Percentiles rank a stretch among this genome's conserved stretches.
phyloP scores from a whole-genome alignment of 2,329 filamentous ascomycete genomes.

The Sarocladium oryzae region DNA sequence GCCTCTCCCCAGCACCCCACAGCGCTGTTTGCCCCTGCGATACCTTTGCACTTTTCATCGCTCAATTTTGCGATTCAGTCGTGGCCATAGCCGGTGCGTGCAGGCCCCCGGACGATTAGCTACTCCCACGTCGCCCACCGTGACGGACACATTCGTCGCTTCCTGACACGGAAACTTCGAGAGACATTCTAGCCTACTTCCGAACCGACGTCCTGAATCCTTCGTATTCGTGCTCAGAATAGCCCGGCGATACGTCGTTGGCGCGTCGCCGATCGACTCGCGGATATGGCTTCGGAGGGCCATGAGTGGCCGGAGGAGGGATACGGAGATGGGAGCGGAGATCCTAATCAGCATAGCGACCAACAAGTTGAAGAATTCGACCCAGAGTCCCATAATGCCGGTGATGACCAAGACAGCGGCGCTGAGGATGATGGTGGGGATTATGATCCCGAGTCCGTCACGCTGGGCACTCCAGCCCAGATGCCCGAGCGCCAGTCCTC shows the following conservation, averaged over 20 bases:
- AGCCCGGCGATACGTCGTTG: not conserved
- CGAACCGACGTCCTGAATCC: no score
- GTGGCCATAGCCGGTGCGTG: no score
- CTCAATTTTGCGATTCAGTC: no score
- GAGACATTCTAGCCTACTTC: no score
- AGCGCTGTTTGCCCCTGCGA: no score
- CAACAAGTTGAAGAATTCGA: constrained; percentile 46
- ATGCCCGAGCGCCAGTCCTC: constrained; percentile 22
- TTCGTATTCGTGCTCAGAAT: not conserved
- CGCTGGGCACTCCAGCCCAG: constrained; percentile 35
- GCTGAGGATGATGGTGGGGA: constrained; percentile 45
- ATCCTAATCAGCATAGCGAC: constrained; percentile 48
- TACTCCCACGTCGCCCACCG: no score
- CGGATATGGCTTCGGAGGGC: constrained; percentile 33
- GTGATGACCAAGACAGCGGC: constrained; percentile 40
- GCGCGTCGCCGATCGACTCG: not conserved
- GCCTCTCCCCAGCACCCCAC: constrained; percentile 14
- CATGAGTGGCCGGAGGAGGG: constrained; percentile 46
- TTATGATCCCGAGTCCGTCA: constrained; percentile 52
- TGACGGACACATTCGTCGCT: no score
- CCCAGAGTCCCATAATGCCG: constrained; percentile 39
- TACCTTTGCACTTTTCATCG: no score
- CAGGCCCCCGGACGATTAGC: no score
- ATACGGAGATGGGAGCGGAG: constrained; percentile 49
- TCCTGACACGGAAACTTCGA: no score